Conservation (phyloP, 2,329 filamentous ascomycete species). For the Alternaria atra region DNA sequence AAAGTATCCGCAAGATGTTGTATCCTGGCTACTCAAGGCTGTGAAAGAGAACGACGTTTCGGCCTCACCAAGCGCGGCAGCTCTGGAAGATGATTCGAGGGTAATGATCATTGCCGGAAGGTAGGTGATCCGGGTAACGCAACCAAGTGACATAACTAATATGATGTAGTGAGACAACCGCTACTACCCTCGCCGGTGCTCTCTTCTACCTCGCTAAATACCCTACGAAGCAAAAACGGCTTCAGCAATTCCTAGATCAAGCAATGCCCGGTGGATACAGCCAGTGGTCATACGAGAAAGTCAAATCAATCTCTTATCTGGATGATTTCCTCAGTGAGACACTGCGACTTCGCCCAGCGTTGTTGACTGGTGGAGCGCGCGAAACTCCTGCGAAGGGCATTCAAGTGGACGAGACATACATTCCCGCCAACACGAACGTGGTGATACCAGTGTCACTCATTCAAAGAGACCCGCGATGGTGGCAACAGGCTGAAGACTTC, state of each 20-base stretch:
- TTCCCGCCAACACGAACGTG: constrained; percentile 25
- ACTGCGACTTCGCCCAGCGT: constrained; percentile 51
- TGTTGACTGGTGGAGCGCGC: constrained; percentile 49
- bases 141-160: neutral
- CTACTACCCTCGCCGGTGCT: constrained; percentile 37
- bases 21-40: constrained; percentile 54
- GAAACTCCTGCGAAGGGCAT: constrained; percentile 51
- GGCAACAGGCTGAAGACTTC: constrained; percentile 21
- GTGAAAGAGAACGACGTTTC: constrained; percentile 49
- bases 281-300: constrained; percentile 44
- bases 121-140: constrained; percentile 10
- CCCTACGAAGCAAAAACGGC: constrained; percentile 37
- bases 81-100: constrained; percentile 47
- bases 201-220: constrained; percentile 49
- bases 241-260: constrained; percentile 43
- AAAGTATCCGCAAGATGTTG: constrained; percentile 47
- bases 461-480: constrained; percentile 25
- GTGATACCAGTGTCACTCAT: constrained; percentile 17
- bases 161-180: constrained; percentile 48
- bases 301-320: constrained; percentile 39
- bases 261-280: constrained; percentile 32
- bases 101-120: constrained; percentile 49
- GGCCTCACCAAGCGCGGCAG: constrained; percentile 41
- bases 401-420: constrained; percentile 26
- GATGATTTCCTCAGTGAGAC: constrained; percentile 49